Evolutionary conservation across 2,329 filamentous ascomycete genomes (phyloP).

Genomic region (Sclerotiophoma versabilis): DNA sequence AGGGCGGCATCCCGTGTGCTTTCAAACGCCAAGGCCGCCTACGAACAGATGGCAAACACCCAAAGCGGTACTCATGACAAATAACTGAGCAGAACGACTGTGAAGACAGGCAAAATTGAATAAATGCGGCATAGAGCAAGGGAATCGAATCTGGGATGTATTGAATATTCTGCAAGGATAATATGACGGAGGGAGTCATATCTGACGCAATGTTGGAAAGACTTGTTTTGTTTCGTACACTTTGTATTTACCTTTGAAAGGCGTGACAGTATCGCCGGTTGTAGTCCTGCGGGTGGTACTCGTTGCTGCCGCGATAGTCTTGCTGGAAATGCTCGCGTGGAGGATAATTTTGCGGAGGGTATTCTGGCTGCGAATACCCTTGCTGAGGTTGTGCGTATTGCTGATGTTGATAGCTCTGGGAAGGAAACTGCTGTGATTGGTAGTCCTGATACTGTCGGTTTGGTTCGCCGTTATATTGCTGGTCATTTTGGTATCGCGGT

Average conservation of each 20-base stretch:
- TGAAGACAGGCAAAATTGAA: not conserved
- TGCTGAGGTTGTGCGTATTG: conserved; percentile 12
- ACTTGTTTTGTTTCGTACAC: not conserved
- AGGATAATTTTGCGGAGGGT: conserved; percentile 10
- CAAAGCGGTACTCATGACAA: not conserved
- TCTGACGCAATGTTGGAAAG: not conserved
- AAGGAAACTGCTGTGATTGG: conserved; percentile 3
- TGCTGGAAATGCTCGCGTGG: not conserved
- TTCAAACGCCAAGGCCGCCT: too few relatives aligned
- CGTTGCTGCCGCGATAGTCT: conserved; percentile 16
- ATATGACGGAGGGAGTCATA: not conserved
- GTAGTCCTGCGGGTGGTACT: conserved; percentile 19
- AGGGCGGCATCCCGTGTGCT: too few relatives aligned
- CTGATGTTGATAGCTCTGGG: conserved; percentile 4
- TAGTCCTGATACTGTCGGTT: conserved; percentile 13
- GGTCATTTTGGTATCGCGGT: conserved; percentile 15
- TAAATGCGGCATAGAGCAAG: not conserved
- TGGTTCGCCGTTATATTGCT: conserved; percentile 14
- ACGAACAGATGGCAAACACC: not conserved
- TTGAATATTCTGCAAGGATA: not conserved
- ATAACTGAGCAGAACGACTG: too few relatives aligned
- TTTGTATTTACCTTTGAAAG: not conserved
- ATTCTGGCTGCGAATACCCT: conserved; percentile 15
- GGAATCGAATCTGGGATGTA: too few relatives aligned
- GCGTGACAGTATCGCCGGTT: conserved; percentile 4